Evolutionary conservation across 2,329 filamentous ascomycete species (phyloP).

Genomic region (Xylaria sp.): DNA sequence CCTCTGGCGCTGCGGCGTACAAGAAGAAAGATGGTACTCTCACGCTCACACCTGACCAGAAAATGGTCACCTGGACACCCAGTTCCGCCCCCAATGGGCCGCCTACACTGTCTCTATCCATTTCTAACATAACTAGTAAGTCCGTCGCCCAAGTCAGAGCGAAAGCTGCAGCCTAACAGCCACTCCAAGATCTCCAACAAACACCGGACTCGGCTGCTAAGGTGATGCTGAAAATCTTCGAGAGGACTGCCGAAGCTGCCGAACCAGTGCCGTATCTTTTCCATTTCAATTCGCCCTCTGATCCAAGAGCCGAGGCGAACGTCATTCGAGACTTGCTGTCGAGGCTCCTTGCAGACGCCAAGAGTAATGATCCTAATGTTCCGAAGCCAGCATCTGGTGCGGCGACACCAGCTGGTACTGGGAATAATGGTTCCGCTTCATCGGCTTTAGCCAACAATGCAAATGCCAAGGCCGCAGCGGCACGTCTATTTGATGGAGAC

Average conservation of each 20-base stretch:
- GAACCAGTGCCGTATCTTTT: conserved; percentile 74
- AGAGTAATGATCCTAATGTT: conserved; percentile 49
- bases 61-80: conserved; percentile 76
- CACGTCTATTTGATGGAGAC: conserved; percentile 74
- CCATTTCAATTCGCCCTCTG: conserved; percentile 72
- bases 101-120: conserved; percentile 61
- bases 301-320: conserved; percentile 79
- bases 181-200: conserved; percentile 74
- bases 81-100: conserved; percentile 54
- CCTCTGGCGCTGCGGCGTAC: conserved; percentile 67
- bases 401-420: conserved; percentile 25
- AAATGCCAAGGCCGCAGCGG: conserved; percentile 47
- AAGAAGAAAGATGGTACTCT: conserved; percentile 95
- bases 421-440: conserved; percentile 54
- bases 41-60: conserved; percentile 66
- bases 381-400: conserved; percentile 43
- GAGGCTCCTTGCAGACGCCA: conserved; percentile 65
- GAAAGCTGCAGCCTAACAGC: conserved; percentile 7
- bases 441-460: conserved; percentile 75
- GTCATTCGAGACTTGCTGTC: conserved; percentile 78
- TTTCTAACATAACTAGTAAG: conserved; percentile 79
- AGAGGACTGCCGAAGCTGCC: conserved; percentile 54
- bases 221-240: conserved; percentile 90
- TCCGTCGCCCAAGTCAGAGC: conserved; percentile 13
- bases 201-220: conserved; percentile 83